Conservation (phyloP, 164 flowering plant species). For the Houttuynia cordata region DNA sequence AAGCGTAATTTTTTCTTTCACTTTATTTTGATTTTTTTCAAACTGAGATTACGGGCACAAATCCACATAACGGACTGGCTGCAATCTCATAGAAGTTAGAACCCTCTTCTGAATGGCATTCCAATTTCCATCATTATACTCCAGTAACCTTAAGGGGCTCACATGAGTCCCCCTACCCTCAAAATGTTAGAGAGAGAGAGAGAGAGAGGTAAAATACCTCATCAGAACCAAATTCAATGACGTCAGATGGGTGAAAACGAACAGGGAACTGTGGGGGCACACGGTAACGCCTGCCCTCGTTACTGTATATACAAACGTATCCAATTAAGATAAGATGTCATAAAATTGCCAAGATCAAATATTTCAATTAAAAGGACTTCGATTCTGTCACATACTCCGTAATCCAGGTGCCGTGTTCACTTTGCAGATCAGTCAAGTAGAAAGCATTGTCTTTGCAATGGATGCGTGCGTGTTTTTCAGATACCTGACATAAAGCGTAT, state of each 20-base stretch:
- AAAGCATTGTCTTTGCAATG: conserved; percentile 65
- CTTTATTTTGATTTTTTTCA: no score
- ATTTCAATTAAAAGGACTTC: neutral
- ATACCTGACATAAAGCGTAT: conserved; percentile 42
- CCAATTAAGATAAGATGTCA: neutral
- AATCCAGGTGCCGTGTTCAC: conserved; percentile 77
- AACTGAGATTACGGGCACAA: no score
- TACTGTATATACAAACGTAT: conserved; percentile 32
- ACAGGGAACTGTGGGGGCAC: conserved; percentile 58
- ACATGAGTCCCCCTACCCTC: no score
- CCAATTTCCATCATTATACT: no score
- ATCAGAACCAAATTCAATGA: conserved; percentile 62
- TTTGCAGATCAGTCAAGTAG: conserved; percentile 62
- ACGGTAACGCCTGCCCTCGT: conserved; percentile 56
- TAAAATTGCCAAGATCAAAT: neutral
- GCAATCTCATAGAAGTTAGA: no score
- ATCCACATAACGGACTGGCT: no score
- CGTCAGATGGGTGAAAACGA: conserved; percentile 67
- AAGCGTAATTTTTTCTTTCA: no score
- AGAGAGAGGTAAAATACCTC: conserved; percentile 19
- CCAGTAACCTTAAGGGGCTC: no score
- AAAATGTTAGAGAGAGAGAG: no score
- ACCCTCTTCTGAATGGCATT: no score
- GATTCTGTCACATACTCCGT: conserved; percentile 44
- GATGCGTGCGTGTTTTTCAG: conserved; percentile 62